Evolutionary conservation across 2,329 filamentous ascomycete species (phyloP).

Genomic region (Pyrenochaeta sp.): DNA sequence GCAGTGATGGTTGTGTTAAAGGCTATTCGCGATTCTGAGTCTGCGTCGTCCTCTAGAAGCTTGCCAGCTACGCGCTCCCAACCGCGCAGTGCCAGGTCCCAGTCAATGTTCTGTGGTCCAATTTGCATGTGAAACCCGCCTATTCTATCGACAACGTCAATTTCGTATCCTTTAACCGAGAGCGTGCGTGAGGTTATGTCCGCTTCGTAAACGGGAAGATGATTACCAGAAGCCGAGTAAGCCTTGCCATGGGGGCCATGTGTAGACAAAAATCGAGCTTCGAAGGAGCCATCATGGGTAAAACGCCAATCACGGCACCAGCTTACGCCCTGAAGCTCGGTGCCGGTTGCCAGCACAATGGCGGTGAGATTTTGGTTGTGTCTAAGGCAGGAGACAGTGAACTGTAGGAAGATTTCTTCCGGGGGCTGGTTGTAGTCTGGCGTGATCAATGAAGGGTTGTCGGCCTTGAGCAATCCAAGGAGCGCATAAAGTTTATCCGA

Average conservation of each 20-base stretch:
- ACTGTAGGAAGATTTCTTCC: conserved; percentile 8
- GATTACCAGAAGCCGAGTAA: background rate
- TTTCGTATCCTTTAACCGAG: background rate
- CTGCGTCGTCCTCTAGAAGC: background rate
- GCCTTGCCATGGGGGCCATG: background rate
- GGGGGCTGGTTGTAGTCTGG: conserved; percentile 6
- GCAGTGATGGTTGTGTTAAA: conserved; percentile 10
- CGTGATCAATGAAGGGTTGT: conserved; percentile 2
- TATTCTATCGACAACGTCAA: background rate
- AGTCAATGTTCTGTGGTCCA: background rate
- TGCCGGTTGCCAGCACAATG: conserved; percentile 1
- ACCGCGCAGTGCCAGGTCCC: background rate
- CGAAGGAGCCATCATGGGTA: conserved; percentile 2
- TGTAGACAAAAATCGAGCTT: background rate
- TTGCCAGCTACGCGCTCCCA: conserved; percentile 1
- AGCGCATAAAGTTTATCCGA: conserved; percentile 15
- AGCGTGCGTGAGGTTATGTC: background rate
- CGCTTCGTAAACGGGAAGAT: background rate
- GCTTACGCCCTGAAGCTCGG: conserved; percentile 1
- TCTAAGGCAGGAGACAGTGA: conserved; percentile 6
- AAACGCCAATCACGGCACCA: conserved; percentile 13
- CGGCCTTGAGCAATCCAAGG: conserved; percentile 6
- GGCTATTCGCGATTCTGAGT: background rate
- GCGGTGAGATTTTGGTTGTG: conserved; percentile 3
- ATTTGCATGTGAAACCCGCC: background rate